Evolutionary conservation across 495 filamentous ascomycete species (phyloP).

Genomic region (Staphylotrichum longicolle): DNA sequence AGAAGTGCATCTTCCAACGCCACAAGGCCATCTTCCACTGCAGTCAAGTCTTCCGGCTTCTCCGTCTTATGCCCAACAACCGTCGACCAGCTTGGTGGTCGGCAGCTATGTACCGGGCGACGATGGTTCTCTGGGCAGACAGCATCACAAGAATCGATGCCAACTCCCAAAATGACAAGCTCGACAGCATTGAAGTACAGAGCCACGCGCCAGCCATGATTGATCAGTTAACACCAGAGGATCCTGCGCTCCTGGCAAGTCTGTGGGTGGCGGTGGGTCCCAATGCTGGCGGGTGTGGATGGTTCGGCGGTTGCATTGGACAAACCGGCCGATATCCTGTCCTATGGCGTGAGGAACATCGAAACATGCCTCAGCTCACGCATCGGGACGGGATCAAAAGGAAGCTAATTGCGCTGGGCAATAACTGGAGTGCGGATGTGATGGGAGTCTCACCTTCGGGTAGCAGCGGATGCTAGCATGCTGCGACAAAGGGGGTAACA

Average conservation of each 20-base stretch:
- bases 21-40: slow-evolving; percentile 59
- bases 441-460: slow-evolving; percentile 7
- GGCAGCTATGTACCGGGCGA: slow-evolving; percentile 52
- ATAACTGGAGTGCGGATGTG: slow-evolving; percentile 33
- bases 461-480: neutral
- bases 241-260: slow-evolving; percentile 39
- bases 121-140: slow-evolving; percentile 51
- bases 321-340: slow-evolving; percentile 43
- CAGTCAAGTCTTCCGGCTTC: slow-evolving; percentile 56
- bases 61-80: slow-evolving; percentile 46
- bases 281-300: slow-evolving; percentile 36
- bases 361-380: slow-evolving; percentile 43
- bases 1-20: slow-evolving; percentile 52
- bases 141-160: slow-evolving; percentile 39
- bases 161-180: slow-evolving; percentile 34
- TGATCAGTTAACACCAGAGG: slow-evolving; percentile 41
- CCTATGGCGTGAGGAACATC: slow-evolving; percentile 44
- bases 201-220: slow-evolving; percentile 32
- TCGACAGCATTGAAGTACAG: slow-evolving; percentile 9
- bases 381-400: slow-evolving; percentile 48
- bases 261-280: slow-evolving; percentile 41
- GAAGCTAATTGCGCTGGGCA: slow-evolving; percentile 40
- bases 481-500: neutral
- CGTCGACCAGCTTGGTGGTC: slow-evolving; percentile 55
- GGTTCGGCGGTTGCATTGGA: slow-evolving; percentile 35